Percentiles rank a stretch among this genome's conserved stretches.
Conservation (phyloP, 345 rosid genomes). For the Lenwebbia sp. region DNA sequence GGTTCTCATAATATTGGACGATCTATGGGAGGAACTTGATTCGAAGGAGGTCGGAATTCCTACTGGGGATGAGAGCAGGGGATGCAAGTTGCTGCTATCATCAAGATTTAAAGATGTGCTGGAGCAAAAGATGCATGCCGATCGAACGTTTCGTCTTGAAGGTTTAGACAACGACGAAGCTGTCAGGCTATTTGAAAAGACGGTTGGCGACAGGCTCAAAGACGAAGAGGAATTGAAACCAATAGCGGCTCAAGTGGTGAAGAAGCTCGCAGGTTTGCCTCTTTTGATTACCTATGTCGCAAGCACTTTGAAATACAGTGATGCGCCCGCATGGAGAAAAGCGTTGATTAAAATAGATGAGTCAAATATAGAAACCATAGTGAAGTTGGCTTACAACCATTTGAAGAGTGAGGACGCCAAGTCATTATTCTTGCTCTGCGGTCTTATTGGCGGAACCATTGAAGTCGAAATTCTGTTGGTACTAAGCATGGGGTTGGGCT, state of each 20-base stretch:
- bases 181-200: not conserved
- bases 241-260: not conserved
- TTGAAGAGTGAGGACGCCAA: not conserved
- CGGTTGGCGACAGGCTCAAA: not conserved
- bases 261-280: not conserved
- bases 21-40: not conserved
- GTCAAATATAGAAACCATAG: not conserved
- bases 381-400: not conserved
- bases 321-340: not conserved
- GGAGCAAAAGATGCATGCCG: not conserved
- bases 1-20: not conserved
- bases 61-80: accelerated
- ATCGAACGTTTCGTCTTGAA: not conserved
- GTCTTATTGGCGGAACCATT: not conserved
- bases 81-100: not conserved
- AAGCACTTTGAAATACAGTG: not conserved
- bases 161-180: not conserved
- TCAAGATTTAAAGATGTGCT: not conserved
- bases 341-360: not conserved
- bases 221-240: accelerated
- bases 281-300: not conserved
- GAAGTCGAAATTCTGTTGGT: not conserved
- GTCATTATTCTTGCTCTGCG: not conserved
- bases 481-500: not conserved
- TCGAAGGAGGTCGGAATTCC: not conserved